phyloP scores from a whole-genome alignment of 2,329 filamentous ascomycete species.

The Fusarium incarnatum region DNA sequence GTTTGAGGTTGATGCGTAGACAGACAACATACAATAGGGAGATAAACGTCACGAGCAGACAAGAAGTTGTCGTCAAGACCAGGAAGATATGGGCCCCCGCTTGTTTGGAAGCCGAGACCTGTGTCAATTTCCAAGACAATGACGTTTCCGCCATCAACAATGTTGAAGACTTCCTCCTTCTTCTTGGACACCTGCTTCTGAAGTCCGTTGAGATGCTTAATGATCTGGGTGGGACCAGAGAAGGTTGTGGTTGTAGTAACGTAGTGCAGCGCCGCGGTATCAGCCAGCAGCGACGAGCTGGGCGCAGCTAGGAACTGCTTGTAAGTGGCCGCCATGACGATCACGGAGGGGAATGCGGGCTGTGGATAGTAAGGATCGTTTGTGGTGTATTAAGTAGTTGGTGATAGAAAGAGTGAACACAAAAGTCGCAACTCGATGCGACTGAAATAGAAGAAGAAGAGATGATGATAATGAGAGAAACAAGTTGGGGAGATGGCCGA shows the following conservation, averaged over 20 bases:
- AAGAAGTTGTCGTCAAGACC: slow-evolving; percentile 95
- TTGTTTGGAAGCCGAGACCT: slow-evolving; percentile 80
- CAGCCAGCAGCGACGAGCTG: slow-evolving; percentile 70
- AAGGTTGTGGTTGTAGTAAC: slow-evolving; percentile 87
- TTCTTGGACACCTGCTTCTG: slow-evolving; percentile 84
- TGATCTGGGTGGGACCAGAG: slow-evolving; percentile 76
- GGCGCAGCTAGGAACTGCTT: slow-evolving; percentile 78
- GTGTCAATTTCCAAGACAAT: slow-evolving; percentile 89
- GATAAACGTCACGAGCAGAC: slow-evolving; percentile 79
- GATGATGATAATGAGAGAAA: slow-evolving; percentile 16
- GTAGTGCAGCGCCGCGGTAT: slow-evolving; percentile 82
- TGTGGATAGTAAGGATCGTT: slow-evolving; percentile 22
- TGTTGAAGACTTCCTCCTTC: slow-evolving; percentile 78
- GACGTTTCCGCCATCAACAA: slow-evolving; percentile 76
- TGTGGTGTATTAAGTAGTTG: slow-evolving; percentile 12
- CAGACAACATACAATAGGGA: slow-evolving; percentile 78
- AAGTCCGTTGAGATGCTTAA: slow-evolving; percentile 82
- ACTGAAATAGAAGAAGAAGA: slow-evolving; percentile 15
- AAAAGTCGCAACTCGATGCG: slow-evolving; percentile 24
- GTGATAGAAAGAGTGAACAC: slow-evolving; percentile 4
- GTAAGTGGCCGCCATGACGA: slow-evolving; percentile 66
- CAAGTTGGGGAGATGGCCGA: slow-evolving; percentile 6
- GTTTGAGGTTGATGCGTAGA: background rate
- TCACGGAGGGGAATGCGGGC: slow-evolving; percentile 26
- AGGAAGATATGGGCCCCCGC: slow-evolving; percentile 88